Conservation (phyloP, 164 flowering plant species). For the Nymphaea thermarum region DNA sequence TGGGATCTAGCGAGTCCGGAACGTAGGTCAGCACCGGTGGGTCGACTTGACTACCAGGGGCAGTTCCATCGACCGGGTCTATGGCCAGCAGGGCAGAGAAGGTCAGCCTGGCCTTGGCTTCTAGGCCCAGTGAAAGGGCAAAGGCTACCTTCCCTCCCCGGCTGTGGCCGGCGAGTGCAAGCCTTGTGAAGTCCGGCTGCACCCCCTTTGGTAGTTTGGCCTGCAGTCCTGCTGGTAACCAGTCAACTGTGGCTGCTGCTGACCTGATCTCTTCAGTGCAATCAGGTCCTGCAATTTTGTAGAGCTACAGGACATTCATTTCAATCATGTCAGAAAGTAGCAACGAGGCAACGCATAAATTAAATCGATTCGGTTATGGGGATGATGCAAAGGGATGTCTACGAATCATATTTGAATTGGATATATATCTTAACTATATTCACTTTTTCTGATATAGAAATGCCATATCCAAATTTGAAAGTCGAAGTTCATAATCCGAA, state of each 20-base stretch:
- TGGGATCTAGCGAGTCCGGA: constrained; percentile 20
- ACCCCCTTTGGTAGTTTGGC: constrained; percentile 16
- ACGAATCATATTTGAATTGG: background rate
- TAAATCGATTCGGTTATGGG: background rate
- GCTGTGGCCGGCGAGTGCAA: constrained; percentile 42
- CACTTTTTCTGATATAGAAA: too few relatives aligned
- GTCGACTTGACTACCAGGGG: constrained; percentile 7
- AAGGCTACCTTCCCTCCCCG: constrained; percentile 49
- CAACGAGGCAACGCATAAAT: constrained; percentile 7
- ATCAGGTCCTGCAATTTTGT: background rate
- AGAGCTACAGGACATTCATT: constrained; percentile 1
- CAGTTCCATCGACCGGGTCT: constrained; percentile 39
- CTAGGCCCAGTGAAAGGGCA: constrained; percentile 22
- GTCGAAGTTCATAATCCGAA: too few relatives aligned
- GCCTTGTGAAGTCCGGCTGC: constrained; percentile 13
- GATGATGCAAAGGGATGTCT: too few relatives aligned
- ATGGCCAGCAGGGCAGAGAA: constrained; percentile 31
- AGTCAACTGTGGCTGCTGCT: constrained; percentile 22
- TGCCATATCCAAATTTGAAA: too few relatives aligned
- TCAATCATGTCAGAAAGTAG: background rate
- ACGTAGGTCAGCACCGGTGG: constrained; percentile 16
- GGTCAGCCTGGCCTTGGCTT: background rate
- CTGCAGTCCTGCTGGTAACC: constrained; percentile 28
- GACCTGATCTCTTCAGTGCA: constrained; percentile 12
- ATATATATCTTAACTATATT: too few relatives aligned